These are phyloP conservation scores for Hypoxylon cercidicola DNA, from an alignment of 495 filamentous ascomycete genomes.

Conservation along the genomic window DNA sequence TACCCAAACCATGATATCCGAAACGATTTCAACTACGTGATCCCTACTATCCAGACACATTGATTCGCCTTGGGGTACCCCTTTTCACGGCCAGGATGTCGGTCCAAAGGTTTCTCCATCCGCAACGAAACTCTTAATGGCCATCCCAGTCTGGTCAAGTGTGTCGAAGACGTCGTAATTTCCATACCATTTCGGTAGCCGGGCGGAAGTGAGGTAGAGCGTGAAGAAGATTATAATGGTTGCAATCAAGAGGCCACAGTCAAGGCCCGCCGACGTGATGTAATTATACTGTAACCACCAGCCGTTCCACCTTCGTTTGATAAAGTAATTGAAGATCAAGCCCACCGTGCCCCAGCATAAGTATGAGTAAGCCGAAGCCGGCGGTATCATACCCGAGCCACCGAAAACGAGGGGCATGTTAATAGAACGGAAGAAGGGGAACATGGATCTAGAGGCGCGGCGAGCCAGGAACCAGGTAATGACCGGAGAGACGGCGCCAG, in stretches of 20 bases:
- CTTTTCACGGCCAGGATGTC: constrained; percentile 49
- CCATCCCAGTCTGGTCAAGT: constrained; percentile 48
- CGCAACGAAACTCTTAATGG: constrained; percentile 48
- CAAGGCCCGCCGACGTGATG: constrained; percentile 75
- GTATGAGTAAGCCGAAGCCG: constrained; percentile 73
- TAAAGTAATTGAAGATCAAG: constrained; percentile 71
- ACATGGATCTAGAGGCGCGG: constrained; percentile 62
- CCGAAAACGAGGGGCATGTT: constrained; percentile 76
- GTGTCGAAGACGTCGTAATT: constrained; percentile 59
- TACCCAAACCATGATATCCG: too few species aligned
- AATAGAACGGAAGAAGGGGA: constrained; percentile 61
- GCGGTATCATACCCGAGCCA: constrained; percentile 69
- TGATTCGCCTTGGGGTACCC: too few species aligned
- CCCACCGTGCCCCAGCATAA: constrained; percentile 76
- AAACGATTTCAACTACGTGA: not conserved
- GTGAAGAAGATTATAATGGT: constrained; percentile 79
- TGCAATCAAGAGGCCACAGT: constrained; percentile 71
- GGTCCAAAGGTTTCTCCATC: constrained; percentile 60
- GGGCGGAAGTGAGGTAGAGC: constrained; percentile 63
- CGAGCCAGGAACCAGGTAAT: constrained; percentile 70
- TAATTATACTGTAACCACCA: constrained; percentile 88
- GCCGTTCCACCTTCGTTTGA: constrained; percentile 68
- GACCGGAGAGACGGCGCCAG: constrained; percentile 68
- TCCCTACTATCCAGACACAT: not conserved
- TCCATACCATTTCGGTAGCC: constrained; percentile 73